Evolutionary conservation across 2,329 filamentous ascomycete species (phyloP).

Genomic region (Nigrograna mackinnonii): DNA sequence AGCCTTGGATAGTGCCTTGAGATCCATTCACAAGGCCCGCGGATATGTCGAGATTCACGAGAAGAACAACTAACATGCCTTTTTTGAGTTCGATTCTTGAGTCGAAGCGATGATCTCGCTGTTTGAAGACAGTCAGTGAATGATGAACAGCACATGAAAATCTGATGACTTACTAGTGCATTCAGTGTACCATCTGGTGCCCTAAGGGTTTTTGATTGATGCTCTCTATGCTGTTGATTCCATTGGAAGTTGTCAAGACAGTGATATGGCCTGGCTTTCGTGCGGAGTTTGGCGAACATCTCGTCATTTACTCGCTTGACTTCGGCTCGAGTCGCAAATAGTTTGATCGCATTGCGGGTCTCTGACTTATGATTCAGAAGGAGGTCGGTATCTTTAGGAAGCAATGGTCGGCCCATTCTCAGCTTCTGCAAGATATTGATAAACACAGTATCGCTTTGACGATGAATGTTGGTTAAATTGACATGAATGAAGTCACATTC

Average conservation of each 20-base stretch:
- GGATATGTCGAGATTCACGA: conserved; percentile 33
- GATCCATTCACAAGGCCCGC: conserved; percentile 39
- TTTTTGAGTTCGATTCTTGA: conserved; percentile 50
- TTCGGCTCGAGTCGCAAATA: conserved; percentile 47
- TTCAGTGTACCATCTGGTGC: conserved; percentile 28
- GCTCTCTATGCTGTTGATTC: conserved; percentile 29
- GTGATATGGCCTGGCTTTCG: conserved; percentile 24
- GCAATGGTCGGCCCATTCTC: conserved; percentile 50
- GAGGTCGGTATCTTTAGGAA: conserved; percentile 40
- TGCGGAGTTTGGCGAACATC: conserved; percentile 34
- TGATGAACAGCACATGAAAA: not conserved
- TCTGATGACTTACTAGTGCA: conserved; percentile 27
- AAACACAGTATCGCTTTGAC: conserved; percentile 59
- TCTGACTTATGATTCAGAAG: conserved; percentile 52
- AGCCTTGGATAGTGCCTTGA: conserved; percentile 34
- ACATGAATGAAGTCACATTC: conserved; percentile 58
- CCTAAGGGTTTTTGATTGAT: conserved; percentile 16
- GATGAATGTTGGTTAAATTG: conserved; percentile 59
- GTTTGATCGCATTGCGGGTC: conserved; percentile 47
- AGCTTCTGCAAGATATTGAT: conserved; percentile 60
- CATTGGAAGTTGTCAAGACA: conserved; percentile 49
- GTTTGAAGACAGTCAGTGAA: not conserved
- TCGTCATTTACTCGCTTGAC: conserved; percentile 37
- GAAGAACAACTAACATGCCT: conserved; percentile 57
- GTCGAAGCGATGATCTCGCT: conserved; percentile 52